Base-by-base conservation (phyloP, 208 protist species). In the Balamuthia mandrillaris region DNA sequence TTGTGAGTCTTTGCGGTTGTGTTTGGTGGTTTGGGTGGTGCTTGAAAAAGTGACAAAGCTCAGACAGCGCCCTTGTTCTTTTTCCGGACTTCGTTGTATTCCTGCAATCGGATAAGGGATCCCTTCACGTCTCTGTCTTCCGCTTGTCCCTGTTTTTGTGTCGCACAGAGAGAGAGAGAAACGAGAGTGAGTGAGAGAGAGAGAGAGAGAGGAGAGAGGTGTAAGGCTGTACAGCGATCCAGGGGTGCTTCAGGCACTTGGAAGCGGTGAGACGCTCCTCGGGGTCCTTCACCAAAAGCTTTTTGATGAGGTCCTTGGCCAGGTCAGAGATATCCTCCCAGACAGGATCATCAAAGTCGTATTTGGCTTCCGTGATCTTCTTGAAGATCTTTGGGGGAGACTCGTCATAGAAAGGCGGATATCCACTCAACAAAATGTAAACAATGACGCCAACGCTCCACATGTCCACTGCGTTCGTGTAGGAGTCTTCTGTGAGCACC, bases 371-470 rank as follows among this genome's bases (percentile, higher is more conserved):
- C 56, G 86, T 87, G 74, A 91, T 91, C 35, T 85, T 66, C 70
- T 89, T 81, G 61, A 91, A 91, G 37, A 90, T 78, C 82, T 87
- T 84, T 51, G 81, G 66, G 49, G 85, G 65, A 33, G 58, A 87
- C 27, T 88, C 85, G 79, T 84, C 88, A 52, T 91, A 91, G 74
- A 88, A 91, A 12, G 88, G 88, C 70, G 88, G 88, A 75, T 86
- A 91, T 31, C 88, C 88, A 37, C 88, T 87, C 42, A 91, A 81
- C 52, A 93, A 39, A 10, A 93, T 92, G 63, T 93, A 94, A 5
- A 82, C 45, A 52, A 94, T 91, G 29, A 91, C 87, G 54, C 92
- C 91, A 16, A 93, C 81, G 27, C 58, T 81, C 92, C 92, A 95
- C 49, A 93, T 81, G 84, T 94, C 92, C 7, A 93, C 86, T 3